These are phyloP conservation scores for Colletotrichum spinosum DNA, from an alignment of 2,329 filamentous ascomycete species.

Conservation along the genomic window DNA sequence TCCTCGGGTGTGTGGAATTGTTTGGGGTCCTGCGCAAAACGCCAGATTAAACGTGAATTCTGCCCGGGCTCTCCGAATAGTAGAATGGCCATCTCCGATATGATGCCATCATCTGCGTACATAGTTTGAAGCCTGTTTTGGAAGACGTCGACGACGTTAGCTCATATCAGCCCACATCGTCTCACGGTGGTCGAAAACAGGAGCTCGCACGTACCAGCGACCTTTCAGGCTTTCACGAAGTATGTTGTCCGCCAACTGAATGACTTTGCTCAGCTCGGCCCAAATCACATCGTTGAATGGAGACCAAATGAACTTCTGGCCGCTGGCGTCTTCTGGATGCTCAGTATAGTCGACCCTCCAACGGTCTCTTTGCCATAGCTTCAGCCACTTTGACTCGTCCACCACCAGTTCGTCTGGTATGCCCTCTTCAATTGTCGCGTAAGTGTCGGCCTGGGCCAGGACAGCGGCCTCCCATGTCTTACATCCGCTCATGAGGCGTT, in stretches of 20 bases:
- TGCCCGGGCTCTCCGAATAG: too few relatives aligned
- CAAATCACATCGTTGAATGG: conserved; percentile 33
- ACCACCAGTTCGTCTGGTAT: conserved; percentile 3
- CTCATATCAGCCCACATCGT: not conserved
- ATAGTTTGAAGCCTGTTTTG: too few relatives aligned
- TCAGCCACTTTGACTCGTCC: conserved; percentile 27
- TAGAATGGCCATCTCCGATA: too few relatives aligned
- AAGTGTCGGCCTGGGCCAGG: conserved; percentile 3
- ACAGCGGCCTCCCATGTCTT: conserved; percentile 33
- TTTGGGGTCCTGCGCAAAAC: too few relatives aligned
- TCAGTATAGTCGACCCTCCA: conserved; percentile 32
- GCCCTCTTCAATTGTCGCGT: not conserved
- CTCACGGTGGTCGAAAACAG: not conserved
- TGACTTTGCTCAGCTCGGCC: conserved; percentile 20
- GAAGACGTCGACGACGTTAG: not conserved
- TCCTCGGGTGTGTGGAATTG: too few relatives aligned
- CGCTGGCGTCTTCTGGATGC: not conserved
- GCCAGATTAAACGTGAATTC: too few relatives aligned
- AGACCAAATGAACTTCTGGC: conserved; percentile 10
- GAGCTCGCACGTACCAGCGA: conserved; percentile 25
- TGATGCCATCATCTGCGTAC: too few relatives aligned
- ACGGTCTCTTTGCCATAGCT: conserved; percentile 23
- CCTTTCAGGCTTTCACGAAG: conserved; percentile 8
- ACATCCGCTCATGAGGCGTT: conserved; percentile 9
- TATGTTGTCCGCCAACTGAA: conserved; percentile 37